Evolutionary conservation across 2,329 filamentous ascomycete species (phyloP).

Genomic region (Xylariaceae sp.): DNA sequence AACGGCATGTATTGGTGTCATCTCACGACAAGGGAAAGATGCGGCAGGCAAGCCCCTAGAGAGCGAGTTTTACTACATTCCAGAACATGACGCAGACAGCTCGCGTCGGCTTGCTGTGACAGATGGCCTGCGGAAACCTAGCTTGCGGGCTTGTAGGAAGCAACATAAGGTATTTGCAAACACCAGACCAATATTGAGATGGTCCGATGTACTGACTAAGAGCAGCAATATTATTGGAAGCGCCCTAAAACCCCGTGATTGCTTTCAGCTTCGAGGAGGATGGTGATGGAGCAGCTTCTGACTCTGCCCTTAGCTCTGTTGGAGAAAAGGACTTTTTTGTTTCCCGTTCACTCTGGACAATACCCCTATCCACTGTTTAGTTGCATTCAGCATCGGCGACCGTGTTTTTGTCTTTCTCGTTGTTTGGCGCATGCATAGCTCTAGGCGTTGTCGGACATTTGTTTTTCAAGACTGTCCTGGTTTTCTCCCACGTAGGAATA

Average conservation of each 20-base stretch:
- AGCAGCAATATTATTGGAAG: constrained; percentile 74
- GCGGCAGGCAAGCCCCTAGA: constrained; percentile 92
- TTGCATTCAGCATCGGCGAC: not conserved
- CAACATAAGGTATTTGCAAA: constrained; percentile 87
- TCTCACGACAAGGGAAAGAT: constrained; percentile 90
- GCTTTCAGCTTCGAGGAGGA: not conserved
- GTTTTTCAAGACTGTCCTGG: not conserved
- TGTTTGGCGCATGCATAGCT: constrained; percentile 29
- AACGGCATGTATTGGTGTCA: constrained; percentile 83
- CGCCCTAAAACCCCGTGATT: constrained; percentile 62
- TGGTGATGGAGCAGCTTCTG: not conserved
- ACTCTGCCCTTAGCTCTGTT: not conserved
- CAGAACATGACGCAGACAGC: constrained; percentile 82
- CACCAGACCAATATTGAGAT: constrained; percentile 17
- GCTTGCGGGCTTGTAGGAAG: constrained; percentile 87
- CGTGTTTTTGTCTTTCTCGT: constrained; percentile 18
- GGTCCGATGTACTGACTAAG: constrained; percentile 30
- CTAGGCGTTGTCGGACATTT: constrained; percentile 23
- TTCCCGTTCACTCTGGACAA: not conserved
- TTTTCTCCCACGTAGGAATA: constrained; percentile 2
- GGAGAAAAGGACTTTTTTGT: not conserved
- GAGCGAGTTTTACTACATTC: constrained; percentile 96
- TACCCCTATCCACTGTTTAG: not conserved
- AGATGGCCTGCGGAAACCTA: constrained; percentile 85
- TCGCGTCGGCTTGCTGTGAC: constrained; percentile 82